phyloP scores from a whole-genome alignment of 164 flowering plant species.

The Umbellularia californica region DNA sequence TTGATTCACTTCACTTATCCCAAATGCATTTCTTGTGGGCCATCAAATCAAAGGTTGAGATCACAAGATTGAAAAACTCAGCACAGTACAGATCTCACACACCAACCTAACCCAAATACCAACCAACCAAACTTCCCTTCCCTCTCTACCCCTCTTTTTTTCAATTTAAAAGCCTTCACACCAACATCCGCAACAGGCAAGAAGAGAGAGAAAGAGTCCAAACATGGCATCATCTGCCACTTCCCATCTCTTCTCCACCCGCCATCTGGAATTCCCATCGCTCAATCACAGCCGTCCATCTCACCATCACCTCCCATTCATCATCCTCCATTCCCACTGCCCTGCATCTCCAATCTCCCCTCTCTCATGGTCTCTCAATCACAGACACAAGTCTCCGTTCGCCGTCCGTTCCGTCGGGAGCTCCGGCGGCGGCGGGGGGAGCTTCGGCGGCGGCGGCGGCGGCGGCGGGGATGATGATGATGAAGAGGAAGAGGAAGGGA shows the following conservation, averaged over 20 bases:
- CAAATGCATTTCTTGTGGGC: too few species aligned
- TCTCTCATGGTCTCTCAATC: constrained; percentile 4
- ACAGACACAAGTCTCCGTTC: background rate
- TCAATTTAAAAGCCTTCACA: background rate
- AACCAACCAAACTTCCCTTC: background rate
- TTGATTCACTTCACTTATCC: too few species aligned
- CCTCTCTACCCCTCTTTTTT: background rate
- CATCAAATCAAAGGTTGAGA: too few species aligned
- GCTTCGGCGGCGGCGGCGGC: background rate
- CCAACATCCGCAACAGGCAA: background rate
- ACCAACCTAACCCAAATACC: background rate
- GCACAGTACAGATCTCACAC: too few species aligned
- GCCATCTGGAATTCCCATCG: background rate
- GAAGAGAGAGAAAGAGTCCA: background rate
- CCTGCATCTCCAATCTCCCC: background rate
- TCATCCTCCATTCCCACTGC: constrained; percentile 2
- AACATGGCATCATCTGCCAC: constrained; percentile 11
- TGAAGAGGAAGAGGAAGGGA: constrained; percentile 35
- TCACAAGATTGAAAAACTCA: too few species aligned
- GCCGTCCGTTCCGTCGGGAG: constrained; percentile 14
- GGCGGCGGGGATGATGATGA: constrained; percentile 12
- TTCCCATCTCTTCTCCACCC: constrained; percentile 9
- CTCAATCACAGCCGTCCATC: constrained; percentile 13
- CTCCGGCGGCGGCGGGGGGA: constrained; percentile 3
- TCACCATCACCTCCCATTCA: background rate